Evolutionary conservation across 805 yeast genomes (phyloP).

Genomic region (Ogataea sp.): DNA sequence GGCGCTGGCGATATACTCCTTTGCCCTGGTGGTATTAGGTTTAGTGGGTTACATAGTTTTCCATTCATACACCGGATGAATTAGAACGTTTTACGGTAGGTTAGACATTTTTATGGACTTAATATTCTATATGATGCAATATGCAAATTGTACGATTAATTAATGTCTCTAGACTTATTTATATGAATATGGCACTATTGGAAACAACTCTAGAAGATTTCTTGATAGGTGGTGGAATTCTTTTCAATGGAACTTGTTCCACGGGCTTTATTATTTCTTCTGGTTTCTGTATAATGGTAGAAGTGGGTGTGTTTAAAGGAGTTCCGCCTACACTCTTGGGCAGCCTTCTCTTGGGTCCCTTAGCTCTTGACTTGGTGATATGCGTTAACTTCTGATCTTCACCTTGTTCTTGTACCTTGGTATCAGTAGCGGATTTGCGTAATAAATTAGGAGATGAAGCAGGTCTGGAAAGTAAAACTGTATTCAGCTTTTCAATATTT

Average conservation of each 20-base stretch:
- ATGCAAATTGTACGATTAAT: no score
- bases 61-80: no score
- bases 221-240: constrained; percentile 20
- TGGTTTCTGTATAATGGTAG: not conserved
- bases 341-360: constrained; percentile 43
- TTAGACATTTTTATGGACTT: no score
- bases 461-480: constrained; percentile 1
- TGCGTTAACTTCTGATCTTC: constrained; percentile 28
- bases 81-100: no score
- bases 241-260: constrained; percentile 8
- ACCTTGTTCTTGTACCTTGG: constrained; percentile 7
- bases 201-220: constrained; percentile 15
- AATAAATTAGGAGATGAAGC: no score
- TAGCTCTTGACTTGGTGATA: constrained; percentile 37
- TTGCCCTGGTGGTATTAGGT: no score
- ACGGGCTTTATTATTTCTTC: no score
- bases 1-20: no score
- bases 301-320: not conserved
- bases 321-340: constrained; percentile 23
- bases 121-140: no score
- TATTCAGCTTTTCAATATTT: constrained; percentile 4
- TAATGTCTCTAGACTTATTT: no score
- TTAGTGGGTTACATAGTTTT: no score
- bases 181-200: constrained; percentile 1
- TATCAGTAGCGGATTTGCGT: constrained; percentile 11